Evolutionary conservation across 2,329 filamentous ascomycete genomes (phyloP).

Genomic region (Truncatella angustata): DNA sequence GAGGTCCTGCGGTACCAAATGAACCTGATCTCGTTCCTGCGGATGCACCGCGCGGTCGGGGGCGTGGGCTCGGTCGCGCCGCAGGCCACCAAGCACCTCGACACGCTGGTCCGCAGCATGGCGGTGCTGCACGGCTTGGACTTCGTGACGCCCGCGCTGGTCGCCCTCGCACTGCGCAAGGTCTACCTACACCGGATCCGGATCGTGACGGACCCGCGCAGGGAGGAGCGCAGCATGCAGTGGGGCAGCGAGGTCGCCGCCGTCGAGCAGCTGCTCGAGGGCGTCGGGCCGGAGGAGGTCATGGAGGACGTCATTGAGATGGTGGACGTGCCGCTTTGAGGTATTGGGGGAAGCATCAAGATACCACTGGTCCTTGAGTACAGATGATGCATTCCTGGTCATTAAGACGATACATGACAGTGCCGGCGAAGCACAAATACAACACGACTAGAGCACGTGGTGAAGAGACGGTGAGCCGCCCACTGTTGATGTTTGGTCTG

Average conservation of each 20-base stretch:
- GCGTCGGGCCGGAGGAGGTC: constrained; percentile 58
- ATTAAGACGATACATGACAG: too few species aligned
- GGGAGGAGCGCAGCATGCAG: constrained; percentile 85
- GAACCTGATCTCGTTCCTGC: constrained; percentile 83
- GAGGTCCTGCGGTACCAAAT: constrained; percentile 83
- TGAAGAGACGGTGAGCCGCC: too few species aligned
- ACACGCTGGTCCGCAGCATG: constrained; percentile 66
- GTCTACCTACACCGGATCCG: constrained; percentile 82
- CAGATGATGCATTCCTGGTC: too few species aligned
- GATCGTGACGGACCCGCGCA: constrained; percentile 60
- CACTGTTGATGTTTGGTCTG: too few species aligned
- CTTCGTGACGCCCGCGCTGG: constrained; percentile 81
- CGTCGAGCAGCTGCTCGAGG: constrained; percentile 65
- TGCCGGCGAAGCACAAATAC: too few species aligned
- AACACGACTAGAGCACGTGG: too few species aligned
- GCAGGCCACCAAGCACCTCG: constrained; percentile 74
- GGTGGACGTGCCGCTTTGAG: constrained; percentile 53
- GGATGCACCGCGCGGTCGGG: constrained; percentile 79
- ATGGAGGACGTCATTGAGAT: constrained; percentile 62
- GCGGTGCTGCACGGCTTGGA: constrained; percentile 78
- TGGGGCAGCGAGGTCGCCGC: constrained; percentile 82
- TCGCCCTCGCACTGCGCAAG: constrained; percentile 79
- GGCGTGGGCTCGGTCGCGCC: constrained; percentile 78
- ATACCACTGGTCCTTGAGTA: too few species aligned
- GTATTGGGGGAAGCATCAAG: neutral